Conservation (phyloP, 495 filamentous ascomycete species). For the Corynascus novoguineensis region DNA sequence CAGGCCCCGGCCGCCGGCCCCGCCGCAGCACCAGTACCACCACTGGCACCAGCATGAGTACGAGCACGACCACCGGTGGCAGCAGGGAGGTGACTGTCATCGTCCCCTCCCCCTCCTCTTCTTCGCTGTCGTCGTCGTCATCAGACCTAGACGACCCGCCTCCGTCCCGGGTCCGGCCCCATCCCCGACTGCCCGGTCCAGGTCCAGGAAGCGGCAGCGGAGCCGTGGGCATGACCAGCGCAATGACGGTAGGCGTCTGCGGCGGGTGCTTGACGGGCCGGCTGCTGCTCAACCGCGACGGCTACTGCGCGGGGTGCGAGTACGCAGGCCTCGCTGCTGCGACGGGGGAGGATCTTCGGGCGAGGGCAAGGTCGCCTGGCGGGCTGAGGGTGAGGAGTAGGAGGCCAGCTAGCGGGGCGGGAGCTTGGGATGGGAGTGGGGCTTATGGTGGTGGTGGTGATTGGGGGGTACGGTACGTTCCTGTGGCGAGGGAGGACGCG, state of each 20-base stretch:
- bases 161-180: background rate
- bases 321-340: too few species aligned
- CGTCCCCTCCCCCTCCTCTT: background rate
- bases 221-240: background rate
- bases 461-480: background rate
- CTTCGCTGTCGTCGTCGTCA: too few species aligned
- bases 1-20: too few species aligned
- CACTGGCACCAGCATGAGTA: background rate
- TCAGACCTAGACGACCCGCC: background rate
- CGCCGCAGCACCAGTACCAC: background rate
- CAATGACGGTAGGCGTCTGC: background rate
- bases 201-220: background rate
- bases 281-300: background rate
- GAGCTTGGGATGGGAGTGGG: background rate
- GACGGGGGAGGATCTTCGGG: too few species aligned
- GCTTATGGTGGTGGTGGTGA: background rate
- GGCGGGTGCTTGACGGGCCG: background rate
- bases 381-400: background rate
- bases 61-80: too few species aligned
- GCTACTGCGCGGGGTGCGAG: slow-evolving; percentile 9
- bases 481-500: background rate
- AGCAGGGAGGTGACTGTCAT: background rate
- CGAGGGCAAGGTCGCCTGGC: background rate
- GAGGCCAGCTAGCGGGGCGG: background rate
- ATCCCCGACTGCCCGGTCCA: background rate